Evolutionary conservation across 139 green algal genomes (phyloP).

Genomic region (Chlorella sp.): DNA sequence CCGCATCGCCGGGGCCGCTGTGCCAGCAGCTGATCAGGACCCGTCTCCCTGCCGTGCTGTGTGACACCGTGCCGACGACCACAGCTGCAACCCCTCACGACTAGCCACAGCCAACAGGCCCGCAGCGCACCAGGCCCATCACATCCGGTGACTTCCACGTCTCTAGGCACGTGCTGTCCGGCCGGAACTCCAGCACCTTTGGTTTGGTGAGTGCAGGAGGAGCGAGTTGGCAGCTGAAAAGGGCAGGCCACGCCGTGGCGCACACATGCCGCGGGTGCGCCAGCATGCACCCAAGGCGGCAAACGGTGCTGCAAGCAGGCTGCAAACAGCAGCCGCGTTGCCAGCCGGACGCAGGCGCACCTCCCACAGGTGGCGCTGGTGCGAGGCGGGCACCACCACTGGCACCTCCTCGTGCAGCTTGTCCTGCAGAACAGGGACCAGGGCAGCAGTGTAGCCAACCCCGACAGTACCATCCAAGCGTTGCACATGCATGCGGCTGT

Average conservation of each 20-base stretch:
- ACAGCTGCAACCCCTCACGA: not conserved
- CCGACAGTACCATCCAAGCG: no score
- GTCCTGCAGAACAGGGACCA: not conserved
- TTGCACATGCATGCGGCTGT: no score
- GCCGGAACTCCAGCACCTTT: constrained; percentile 55
- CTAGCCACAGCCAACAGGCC: no score
- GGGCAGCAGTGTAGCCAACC: no score
- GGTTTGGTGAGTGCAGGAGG: no score
- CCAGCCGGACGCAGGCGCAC: not conserved
- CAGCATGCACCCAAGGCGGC: not conserved
- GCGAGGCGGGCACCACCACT: constrained; percentile 23
- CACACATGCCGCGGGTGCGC: no score
- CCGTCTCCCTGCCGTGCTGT: no score
- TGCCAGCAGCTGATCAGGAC: no score
- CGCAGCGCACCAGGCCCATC: constrained; percentile 15
- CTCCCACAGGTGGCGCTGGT: constrained; percentile 40
- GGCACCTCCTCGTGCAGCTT: constrained; percentile 38
- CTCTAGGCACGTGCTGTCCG: constrained; percentile 44
- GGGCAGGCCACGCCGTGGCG: no score
- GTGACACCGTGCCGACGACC: no score
- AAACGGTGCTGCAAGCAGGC: not conserved
- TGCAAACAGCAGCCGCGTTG: not conserved
- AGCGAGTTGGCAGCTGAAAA: no score
- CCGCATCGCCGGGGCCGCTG: no score
- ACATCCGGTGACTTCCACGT: constrained; percentile 55